Evolutionary conservation across 2,329 filamentous ascomycete species (phyloP), one percentile per base, ranked within the genome.

Genomic region (Hortaea sp.): DNA sequence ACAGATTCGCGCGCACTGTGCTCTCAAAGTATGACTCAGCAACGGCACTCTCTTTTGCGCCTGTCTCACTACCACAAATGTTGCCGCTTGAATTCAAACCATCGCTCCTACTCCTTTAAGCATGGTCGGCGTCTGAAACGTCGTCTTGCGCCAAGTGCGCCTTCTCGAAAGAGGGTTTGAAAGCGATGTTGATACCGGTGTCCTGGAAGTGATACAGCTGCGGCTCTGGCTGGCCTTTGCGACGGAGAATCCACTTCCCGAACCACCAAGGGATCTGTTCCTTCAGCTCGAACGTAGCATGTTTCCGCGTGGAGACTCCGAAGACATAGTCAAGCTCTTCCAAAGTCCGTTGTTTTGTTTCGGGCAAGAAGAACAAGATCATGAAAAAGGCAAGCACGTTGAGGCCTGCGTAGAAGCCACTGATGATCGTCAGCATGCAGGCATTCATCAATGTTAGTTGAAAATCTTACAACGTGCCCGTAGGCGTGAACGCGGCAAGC

Each of bases 371-470:
- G 38, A 82, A 66, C 66, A 81, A 82, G 52, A 84, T 82, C 68
- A 84, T 75, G 27, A 78, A 48, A n/a, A 82, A 68, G 0, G 79
- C 80, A 2, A 77, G 57, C 4, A 81, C 53, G 51, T 84, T 85
- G 5, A 84, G 64, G 6, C 43, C 55, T 41, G 69, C 72, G 49
- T 82, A 83, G 57, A 83, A 79, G 3, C 76, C 72, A 53, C 32
- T 76, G 75, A 0, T 4, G 68, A 72, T 3, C 73, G 73, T 32
- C 71, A 67, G 0, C 66, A 60, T 2, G 20, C 1, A 63, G 70
- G 49, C 74, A 69, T 66, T 7, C 60, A 56, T 2, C 81, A 63
- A 65, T 82, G 73, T 41, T 75, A 67, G 1, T 79, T 79, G 56
- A 82, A 43, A 85, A 75, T n/a, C 75, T 74, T 40, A 72, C 53